A percentile compares a stretch with the other conserved stretches of the same genome.
phyloP scores from a whole-genome alignment of 164 flowering plant genomes.

The Vitis rupestris region DNA sequence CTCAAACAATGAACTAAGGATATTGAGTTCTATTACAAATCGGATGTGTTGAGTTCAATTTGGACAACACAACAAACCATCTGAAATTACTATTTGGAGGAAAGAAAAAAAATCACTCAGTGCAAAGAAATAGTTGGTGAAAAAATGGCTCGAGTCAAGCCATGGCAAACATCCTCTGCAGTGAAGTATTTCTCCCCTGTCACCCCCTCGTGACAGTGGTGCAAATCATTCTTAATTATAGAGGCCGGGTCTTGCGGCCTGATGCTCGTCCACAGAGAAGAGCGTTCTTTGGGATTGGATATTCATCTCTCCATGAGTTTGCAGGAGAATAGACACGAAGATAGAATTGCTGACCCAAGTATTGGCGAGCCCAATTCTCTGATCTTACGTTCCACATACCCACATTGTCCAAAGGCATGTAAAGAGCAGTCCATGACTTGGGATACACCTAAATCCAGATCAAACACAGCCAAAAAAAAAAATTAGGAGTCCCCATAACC shows the following conservation, averaged over 20 bases:
- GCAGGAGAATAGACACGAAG: conserved; percentile 71
- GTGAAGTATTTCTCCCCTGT: background rate
- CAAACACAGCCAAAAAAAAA: background rate
- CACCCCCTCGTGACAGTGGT: conserved; percentile 38
- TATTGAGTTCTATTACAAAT: background rate
- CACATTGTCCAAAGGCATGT: conserved; percentile 81
- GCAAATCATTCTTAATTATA: conserved; percentile 5
- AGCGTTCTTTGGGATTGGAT: conserved; percentile 76
- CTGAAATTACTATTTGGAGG: background rate
- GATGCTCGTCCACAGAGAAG: conserved; percentile 76
- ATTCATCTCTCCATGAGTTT: conserved; percentile 83
- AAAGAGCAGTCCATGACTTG: conserved; percentile 79
- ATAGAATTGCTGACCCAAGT: conserved; percentile 92
- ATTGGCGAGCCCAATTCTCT: conserved; percentile 83
- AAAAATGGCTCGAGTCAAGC: background rate
- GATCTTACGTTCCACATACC: conserved; percentile 96
- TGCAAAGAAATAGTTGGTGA: no score
- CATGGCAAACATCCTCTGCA: background rate
- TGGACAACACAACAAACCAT: conserved; percentile 2
- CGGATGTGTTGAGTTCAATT: background rate
- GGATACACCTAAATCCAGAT: conserved; percentile 66
- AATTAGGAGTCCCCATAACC: background rate
- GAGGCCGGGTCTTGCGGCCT: conserved; percentile 47
- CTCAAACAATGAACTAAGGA: background rate
- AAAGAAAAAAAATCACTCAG: background rate